These are phyloP conservation scores for Epichloe glyceriae DNA, from an alignment of 2,329 filamentous ascomycete genomes.

Conservation along the genomic window DNA sequence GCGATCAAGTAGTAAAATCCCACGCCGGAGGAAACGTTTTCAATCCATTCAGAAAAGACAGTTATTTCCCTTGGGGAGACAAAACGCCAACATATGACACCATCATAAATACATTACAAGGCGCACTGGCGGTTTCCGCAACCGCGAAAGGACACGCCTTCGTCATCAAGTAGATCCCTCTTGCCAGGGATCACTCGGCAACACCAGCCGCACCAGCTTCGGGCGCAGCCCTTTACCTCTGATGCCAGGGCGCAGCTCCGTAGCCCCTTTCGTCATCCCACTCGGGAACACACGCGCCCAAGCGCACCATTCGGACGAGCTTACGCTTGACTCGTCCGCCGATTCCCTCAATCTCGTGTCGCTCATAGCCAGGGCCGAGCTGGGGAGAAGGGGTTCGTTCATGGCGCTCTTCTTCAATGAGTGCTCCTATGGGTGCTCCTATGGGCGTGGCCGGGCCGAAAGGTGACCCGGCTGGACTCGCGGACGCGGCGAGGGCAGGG, in stretches of 20 bases:
- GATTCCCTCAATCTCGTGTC: conserved; percentile 85
- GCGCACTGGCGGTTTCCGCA: conserved; percentile 4
- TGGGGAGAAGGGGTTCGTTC: conserved; percentile 34
- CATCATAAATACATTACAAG: neutral
- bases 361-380: conserved; percentile 59
- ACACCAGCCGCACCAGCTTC: conserved; percentile 93
- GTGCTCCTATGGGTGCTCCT: conserved; percentile 13
- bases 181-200: conserved; percentile 55
- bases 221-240: conserved; percentile 53
- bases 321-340: conserved; percentile 82
- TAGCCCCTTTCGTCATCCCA: conserved; percentile 63
- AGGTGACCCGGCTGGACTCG: conserved; percentile 6
- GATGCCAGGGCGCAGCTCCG: conserved; percentile 49
- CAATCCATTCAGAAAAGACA: neutral
- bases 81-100: neutral
- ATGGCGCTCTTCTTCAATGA: conserved; percentile 20
- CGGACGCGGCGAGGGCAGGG: conserved; percentile 7
- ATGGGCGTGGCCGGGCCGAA: conserved; percentile 11
- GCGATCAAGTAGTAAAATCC: neutral
- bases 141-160: conserved; percentile 12
- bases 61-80: neutral
- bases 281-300: conserved; percentile 77
- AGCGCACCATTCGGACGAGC: conserved; percentile 65
- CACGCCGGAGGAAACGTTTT: neutral
- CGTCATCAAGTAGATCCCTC: conserved; percentile 23